Base-by-base conservation (phyloP, 2,329 filamentous ascomycete species). In the Blumeria hordei region DNA sequence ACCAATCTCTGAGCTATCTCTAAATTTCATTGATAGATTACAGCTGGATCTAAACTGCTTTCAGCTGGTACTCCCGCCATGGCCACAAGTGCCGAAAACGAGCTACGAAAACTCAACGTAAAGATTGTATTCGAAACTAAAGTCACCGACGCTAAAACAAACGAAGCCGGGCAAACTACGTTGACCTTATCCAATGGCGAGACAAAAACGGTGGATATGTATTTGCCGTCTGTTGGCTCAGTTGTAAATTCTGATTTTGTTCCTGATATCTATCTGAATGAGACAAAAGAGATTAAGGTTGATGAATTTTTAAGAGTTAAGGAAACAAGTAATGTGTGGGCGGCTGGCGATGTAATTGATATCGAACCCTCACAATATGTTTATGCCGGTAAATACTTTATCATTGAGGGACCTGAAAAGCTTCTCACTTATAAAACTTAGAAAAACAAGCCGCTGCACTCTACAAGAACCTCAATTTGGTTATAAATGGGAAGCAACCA, bases 191-290 rank as follows among this genome's bases (percentile, higher is more conserved):
- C 66, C 36, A 66, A 65, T 56, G 73, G 73, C 58, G 69, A 71
- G 58, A 72, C 64, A 53, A 60, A 78, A 57, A 59, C 66, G 7
- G 75, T 75, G 1, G 76, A 80, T 60, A 57, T 75, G n/a, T 77
- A 76, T 63, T 66, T 80, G 28, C 71, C 76, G 6, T 75, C 76
- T 3, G 71, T 72, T 60, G 77, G 77, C 35, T 64, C 77, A 43
- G 62, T 67, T 18, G 73, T 76, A 47, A 80, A 80, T 64, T 71
- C 73, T 5, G 71, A 71, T 43, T 79, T 71, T 63, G 59, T 80
- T 4, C 71, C 73, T 1, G 62, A 60, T 4, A 61, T 63, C 44
- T 65, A 73, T 57, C 67, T 77, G 6, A 70, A 68, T 18, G 67
- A 69, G 18, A 65, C 63, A 52, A 70, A 69, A 54, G 72, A 70